Base-by-base conservation (phyloP, 176 grass and related monocot species). In the Tuctoria greenei region DNA sequence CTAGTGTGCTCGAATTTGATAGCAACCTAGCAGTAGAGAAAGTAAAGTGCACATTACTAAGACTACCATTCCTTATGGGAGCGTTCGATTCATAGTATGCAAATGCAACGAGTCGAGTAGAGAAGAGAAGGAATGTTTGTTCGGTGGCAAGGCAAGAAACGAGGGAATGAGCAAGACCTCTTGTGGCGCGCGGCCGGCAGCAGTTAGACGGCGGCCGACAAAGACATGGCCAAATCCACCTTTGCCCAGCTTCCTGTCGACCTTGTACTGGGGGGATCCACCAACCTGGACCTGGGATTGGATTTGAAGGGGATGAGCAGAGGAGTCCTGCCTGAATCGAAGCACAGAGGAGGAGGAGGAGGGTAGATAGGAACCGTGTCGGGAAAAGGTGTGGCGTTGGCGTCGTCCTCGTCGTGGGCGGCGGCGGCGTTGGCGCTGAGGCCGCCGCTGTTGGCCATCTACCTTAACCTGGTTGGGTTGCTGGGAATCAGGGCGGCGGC, bases 161-260 rank as follows among this genome's bases (percentile, higher is more conserved):
- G 4, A 42, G 8, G 7, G 20, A 23, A 44, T 56, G 45, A 23
- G 68, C 62, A 93, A 55, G 21, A 58, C 91, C 89, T 96, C 93
- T 76, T 87, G 67, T 24, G 86, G 50, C 3, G 67, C 71, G 15
- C 93, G 81, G 59, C 27, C 82, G 23, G 84, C 84, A 39, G 84
- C 87, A 37, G 84, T 69, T 14, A 90, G 59, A 65, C 93, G 89
- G 10, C 87, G 86, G 66, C 93, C 93, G 17, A 92, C 87, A 44
- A 96, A 96, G 72, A 96, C 89, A 77, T 96, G 93, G 63, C 93
- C 93, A 40, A 96, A 96, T 17, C 93, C 93, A 47, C 93, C 93
- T 82, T 96, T 96, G 20, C 93, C 93, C 43, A 96, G 73, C 79
- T 96, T 96, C 78, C 87, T 87, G 39, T 96, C 93, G 23, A 96